phyloP scores from a whole-genome alignment of 2,329 filamentous ascomycete genomes.

The Emmonsiellopsis sp. region DNA sequence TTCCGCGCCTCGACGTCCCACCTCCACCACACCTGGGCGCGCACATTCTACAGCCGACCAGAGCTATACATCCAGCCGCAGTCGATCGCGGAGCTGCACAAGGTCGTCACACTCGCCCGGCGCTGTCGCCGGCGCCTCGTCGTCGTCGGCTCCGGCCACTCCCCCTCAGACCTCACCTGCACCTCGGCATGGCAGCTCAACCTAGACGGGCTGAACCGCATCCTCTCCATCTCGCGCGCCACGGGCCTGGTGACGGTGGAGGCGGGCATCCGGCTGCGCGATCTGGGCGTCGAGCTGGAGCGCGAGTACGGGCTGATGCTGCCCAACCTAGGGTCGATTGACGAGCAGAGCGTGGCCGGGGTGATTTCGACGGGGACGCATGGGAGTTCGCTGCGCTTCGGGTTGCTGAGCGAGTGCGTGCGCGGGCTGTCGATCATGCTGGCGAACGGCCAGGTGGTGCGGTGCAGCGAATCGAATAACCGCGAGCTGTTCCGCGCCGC shows the following conservation, averaged over 20 bases:
- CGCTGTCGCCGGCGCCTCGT: conserved; percentile 72
- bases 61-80: conserved; percentile 86
- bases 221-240: conserved; percentile 60
- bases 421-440: conserved; percentile 69
- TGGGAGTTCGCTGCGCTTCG: conserved; percentile 75
- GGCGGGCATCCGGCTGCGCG: conserved; percentile 75
- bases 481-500: conserved; percentile 79
- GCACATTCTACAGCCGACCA: conserved; percentile 79
- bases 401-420: conserved; percentile 73
- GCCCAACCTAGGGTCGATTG: conserved; percentile 89
- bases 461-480: conserved; percentile 60
- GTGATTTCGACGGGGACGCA: conserved; percentile 91
- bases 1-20: conserved; percentile 69
- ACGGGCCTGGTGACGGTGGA: conserved; percentile 66
- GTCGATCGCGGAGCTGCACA: conserved; percentile 71
- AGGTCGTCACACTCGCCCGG: conserved; percentile 70
- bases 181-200: conserved; percentile 93
- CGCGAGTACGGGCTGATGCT: conserved; percentile 64
- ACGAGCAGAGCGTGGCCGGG: conserved; percentile 85
- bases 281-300: conserved; percentile 66
- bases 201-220: conserved; percentile 68
- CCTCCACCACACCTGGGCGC: conserved; percentile 86
- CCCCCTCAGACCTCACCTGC: conserved; percentile 83
- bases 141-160: conserved; percentile 84
- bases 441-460: conserved; percentile 64